Base-by-base conservation (phyloP, 116 monocot species). In the Thalassia testudinum region DNA sequence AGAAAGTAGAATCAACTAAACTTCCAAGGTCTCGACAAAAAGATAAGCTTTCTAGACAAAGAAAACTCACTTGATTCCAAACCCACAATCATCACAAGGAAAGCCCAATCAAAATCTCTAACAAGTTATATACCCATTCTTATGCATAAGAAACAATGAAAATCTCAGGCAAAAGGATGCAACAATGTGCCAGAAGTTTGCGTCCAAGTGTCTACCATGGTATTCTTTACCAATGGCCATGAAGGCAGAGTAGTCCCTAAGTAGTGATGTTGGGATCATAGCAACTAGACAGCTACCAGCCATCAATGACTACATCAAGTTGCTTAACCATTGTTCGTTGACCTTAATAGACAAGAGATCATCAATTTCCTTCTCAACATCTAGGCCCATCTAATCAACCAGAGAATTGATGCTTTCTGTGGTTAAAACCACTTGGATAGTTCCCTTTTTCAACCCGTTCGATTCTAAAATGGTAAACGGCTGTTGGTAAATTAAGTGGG, bases 221-320 rank as follows among this genome's bases (percentile, higher is more conserved):
- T 75, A 70, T 38, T 70, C 81, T 67, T 87, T 81, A 25, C 79
- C 88, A 49, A 88, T 88, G 37, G 88, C 88, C 88, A 88, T 88
- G 69, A 78, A 88, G 21, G 88, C 82, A 54, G 82, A 88, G 60
- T 83, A 88, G 26, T 83, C 88, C 83, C 83, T 82, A 18, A 88
- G 77, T 29, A 88, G 74, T 7, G 88, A 79, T 5, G 88, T 78
- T 7, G 88, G 88, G 37, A 88, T 88, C 60, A 88, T 88, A 15
- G 82, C 88, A 10, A 71, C 83, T 15, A 88, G 71, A 52, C 88
- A 88, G 13, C 60, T 73, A 40, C 77, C 88, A 6, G 78, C 87
- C 78, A 87, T 75, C 19, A 63, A 15, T 19, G 83, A 64, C 58
- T 88, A 83, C 47, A 88, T 19, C 34, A 88, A 55, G 66, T 88